Conservation (phyloP, 1,139 yeast genomes). For the Oligophagozyma castellii region DNA sequence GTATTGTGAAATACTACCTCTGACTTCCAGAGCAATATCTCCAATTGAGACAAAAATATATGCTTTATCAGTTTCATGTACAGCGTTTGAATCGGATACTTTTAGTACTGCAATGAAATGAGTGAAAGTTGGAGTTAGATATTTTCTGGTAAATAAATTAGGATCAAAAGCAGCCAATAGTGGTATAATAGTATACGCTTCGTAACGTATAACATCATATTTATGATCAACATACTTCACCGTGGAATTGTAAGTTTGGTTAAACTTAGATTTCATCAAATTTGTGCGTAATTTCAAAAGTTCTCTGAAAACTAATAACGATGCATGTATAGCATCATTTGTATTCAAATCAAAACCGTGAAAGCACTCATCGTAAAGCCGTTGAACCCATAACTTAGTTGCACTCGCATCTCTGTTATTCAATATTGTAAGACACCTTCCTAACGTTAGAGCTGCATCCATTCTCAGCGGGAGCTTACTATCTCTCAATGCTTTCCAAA, state of each 20-base stretch:
- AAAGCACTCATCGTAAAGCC: slow-evolving; percentile 50
- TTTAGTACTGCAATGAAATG: slow-evolving; percentile 71
- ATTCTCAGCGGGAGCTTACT: slow-evolving; percentile 57
- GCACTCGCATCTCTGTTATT: slow-evolving; percentile 65
- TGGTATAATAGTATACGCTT: slow-evolving; percentile 72
- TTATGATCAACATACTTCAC: slow-evolving; percentile 68
- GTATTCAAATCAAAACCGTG: slow-evolving; percentile 35
- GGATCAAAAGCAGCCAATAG: slow-evolving; percentile 70
- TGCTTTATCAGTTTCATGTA: slow-evolving; percentile 41
- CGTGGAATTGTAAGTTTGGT: slow-evolving; percentile 64
- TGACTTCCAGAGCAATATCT: slow-evolving; percentile 68
- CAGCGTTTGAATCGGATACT: slow-evolving; percentile 34
- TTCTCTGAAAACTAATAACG: slow-evolving; percentile 71
- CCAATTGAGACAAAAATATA: slow-evolving; percentile 78
- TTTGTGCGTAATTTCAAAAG: slow-evolving; percentile 52
- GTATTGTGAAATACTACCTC: slow-evolving; percentile 78
- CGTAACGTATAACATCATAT: slow-evolving; percentile 62
- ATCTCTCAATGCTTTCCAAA: slow-evolving; percentile 83
- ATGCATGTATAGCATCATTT: slow-evolving; percentile 72
- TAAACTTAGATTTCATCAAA: slow-evolving; percentile 59
- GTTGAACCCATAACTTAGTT: slow-evolving; percentile 60
- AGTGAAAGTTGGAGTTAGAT: slow-evolving; percentile 66
- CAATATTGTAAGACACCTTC: slow-evolving; percentile 64
- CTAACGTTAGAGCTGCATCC: slow-evolving; percentile 76
- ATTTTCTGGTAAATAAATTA: slow-evolving; percentile 62